phyloP scores from a whole-genome alignment of 768 basidiomycete species.

The Boletus rubropictus region DNA sequence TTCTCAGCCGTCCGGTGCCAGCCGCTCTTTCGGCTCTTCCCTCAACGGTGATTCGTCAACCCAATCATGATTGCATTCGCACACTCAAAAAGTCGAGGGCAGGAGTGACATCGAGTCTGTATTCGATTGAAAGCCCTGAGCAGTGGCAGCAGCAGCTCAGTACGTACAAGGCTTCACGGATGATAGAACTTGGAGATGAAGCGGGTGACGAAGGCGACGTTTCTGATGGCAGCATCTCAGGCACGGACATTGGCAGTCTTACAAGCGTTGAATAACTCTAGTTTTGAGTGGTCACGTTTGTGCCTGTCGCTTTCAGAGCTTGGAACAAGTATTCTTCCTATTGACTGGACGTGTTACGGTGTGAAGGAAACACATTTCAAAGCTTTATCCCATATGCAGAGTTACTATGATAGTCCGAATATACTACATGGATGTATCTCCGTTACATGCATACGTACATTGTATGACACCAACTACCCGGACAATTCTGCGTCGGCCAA shows the following conservation, averaged over 20 bases:
- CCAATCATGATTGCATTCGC: constrained; percentile 34
- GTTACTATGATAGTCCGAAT: constrained; percentile 7
- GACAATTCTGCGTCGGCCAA: constrained; percentile 18
- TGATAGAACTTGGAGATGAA: constrained; percentile 10
- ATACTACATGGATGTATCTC: constrained; percentile 3
- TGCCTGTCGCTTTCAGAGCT: constrained; percentile 1
- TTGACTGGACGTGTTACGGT: background rate
- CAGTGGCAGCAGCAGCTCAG: constrained; percentile 19
- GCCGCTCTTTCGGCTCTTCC: constrained; percentile 33
- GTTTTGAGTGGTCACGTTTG: background rate
- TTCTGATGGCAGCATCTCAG: constrained; percentile 38
- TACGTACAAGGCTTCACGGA: constrained; percentile 16
- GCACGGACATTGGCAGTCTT: constrained; percentile 42
- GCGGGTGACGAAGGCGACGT: constrained; percentile 27
- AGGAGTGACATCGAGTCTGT: constrained; percentile 21
- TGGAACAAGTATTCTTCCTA: background rate
- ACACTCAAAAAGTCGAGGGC: constrained; percentile 34
- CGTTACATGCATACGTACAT: constrained; percentile 1
- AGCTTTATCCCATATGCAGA: constrained; percentile 4
- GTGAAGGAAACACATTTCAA: background rate
- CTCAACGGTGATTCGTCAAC: constrained; percentile 47
- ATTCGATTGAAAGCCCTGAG: constrained; percentile 18
- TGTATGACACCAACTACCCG: constrained; percentile 9
- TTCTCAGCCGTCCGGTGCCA: constrained; percentile 28
- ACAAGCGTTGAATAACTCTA: constrained; percentile 43